phyloP scores from a whole-genome alignment of 2,329 filamentous ascomycete species.

The Dactylonectria macrodidyma region DNA sequence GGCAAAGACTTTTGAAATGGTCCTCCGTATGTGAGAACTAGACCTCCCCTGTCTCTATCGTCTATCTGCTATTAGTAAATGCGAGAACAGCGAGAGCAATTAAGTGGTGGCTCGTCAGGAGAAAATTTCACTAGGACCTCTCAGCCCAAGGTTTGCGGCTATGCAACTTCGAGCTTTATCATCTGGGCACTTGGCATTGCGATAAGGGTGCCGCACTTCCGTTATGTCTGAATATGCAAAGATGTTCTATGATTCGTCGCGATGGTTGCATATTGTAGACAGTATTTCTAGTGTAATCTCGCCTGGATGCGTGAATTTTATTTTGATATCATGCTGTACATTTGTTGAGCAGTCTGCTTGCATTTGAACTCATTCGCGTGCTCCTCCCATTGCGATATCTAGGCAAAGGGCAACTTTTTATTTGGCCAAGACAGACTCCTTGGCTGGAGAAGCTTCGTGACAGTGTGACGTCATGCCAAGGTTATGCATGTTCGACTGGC shows the following conservation, averaged over 20 bases:
- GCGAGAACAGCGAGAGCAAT: not conserved
- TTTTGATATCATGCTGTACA: not conserved
- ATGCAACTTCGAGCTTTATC: constrained; percentile 22
- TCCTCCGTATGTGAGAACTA: no score
- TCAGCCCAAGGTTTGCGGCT: constrained; percentile 36
- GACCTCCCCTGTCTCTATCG: no score
- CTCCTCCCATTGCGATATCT: not conserved
- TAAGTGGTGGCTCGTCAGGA: not conserved
- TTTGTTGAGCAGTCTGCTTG: not conserved
- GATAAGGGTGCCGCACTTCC: not conserved
- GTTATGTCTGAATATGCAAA: not conserved
- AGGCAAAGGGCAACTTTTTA: not conserved
- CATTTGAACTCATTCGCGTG: not conserved
- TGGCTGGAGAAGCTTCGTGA: constrained; percentile 9
- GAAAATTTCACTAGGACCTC: constrained; percentile 31
- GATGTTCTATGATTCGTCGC: not conserved
- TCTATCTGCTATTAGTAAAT: no score
- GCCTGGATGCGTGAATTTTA: not conserved
- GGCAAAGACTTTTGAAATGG: no score
- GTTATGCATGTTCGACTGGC: not conserved
- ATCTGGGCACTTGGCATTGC: not conserved
- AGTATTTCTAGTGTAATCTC: not conserved
- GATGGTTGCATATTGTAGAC: not conserved
- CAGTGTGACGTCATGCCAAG: constrained; percentile 27
- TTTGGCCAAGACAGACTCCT: not conserved